phyloP scores from a whole-genome alignment of 2,329 filamentous ascomycete genomes.

The Chrysoporthe puriensis region DNA sequence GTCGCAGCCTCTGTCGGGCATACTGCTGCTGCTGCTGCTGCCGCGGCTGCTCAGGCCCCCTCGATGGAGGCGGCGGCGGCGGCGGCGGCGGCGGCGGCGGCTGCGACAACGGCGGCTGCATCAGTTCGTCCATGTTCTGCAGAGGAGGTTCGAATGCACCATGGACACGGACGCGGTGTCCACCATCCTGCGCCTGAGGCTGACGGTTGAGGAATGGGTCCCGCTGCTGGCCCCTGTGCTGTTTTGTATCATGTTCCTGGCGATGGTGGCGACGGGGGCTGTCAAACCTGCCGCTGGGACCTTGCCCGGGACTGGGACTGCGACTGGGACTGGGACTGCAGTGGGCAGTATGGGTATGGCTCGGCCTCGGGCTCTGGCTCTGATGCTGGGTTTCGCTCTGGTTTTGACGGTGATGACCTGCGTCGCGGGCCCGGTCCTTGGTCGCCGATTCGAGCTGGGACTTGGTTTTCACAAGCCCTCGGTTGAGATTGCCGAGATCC shows the following conservation, averaged over 20 bases:
- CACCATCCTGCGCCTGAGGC: not conserved
- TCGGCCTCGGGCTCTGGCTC: not conserved
- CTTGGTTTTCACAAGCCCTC: conserved; percentile 9
- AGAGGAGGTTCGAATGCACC: not conserved
- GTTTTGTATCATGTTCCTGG: conserved; percentile 16
- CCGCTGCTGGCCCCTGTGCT: conserved; percentile 5
- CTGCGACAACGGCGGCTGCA: not conserved
- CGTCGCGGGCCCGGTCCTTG: conserved; percentile 10
- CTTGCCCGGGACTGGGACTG: not conserved
- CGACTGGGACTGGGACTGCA: not conserved
- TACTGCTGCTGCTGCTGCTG: conserved; percentile 15
- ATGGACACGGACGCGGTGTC: conserved; percentile 5
- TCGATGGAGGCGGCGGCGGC: not conserved
- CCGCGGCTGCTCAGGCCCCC: not conserved
- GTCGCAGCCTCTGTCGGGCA: conserved; percentile 17
- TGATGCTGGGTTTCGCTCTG: not conserved
- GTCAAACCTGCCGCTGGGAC: not conserved
- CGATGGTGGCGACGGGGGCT: not conserved
- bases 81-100: not conserved
- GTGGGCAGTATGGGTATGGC: not conserved
- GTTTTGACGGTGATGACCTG: conserved; percentile 1
- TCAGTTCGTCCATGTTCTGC: conserved; percentile 10
- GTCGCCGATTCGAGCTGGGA: not conserved
- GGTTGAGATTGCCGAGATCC: conserved; percentile 29
- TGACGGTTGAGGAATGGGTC: not conserved